These are phyloP conservation scores for Catharanthus roseus DNA, from an alignment of 257 asterid species.

Conservation along the genomic window DNA sequence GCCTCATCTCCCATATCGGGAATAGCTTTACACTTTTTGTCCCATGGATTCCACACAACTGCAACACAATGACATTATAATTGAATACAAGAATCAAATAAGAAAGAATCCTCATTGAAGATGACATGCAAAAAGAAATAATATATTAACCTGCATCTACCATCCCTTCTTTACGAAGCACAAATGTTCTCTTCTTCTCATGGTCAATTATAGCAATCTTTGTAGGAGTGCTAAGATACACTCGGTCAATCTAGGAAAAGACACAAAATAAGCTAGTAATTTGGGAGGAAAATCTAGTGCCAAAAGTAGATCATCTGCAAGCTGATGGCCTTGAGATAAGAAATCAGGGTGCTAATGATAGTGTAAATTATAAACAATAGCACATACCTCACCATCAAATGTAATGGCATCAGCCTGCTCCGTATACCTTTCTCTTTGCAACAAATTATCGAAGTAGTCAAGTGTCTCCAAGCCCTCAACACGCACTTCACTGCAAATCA, in stretches of 20 bases:
- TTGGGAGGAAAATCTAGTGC: not conserved
- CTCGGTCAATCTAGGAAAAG: conserved; percentile 60
- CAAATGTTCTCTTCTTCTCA: conserved; percentile 77
- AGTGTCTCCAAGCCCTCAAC: conserved; percentile 93
- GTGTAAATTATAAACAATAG: not conserved
- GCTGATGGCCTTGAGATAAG: conserved; percentile 6
- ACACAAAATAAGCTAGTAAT: conserved; percentile 9
- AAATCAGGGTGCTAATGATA: conserved; percentile 8
- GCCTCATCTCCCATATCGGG: conserved; percentile 68
- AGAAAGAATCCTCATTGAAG: conserved; percentile 10
- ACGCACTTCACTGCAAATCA: conserved; percentile 76
- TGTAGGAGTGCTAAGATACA: conserved; percentile 69
- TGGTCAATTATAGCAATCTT: conserved; percentile 86
- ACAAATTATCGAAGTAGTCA: conserved; percentile 67
- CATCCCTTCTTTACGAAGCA: conserved; percentile 75
- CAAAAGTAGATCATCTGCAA: conserved; percentile 11
- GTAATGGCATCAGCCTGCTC: conserved; percentile 93
- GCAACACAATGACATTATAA: conserved; percentile 22
- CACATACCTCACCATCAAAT: conserved; percentile 75
- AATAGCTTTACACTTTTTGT: conserved; percentile 72
- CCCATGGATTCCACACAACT: conserved; percentile 96
- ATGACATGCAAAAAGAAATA: conserved; percentile 5
- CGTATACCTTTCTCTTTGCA: conserved; percentile 56
- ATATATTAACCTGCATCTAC: conserved; percentile 59
- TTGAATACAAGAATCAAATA: not conserved